Base-by-base conservation (phyloP, 176 grass and related monocot species). In the Juncus inflexus region DNA sequence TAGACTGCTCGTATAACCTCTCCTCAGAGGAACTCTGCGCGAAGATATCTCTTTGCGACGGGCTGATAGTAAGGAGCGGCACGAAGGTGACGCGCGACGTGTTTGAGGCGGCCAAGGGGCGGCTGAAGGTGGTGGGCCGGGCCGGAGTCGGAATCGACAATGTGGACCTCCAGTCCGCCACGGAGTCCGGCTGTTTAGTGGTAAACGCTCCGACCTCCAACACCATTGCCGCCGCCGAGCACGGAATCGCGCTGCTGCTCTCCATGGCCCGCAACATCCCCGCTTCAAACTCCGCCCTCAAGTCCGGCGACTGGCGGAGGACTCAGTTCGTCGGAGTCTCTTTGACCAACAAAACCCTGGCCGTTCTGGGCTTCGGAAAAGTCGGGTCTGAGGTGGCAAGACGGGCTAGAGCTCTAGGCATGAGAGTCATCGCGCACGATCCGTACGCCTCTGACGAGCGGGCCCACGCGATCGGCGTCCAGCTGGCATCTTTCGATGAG, bases 301-400 rank as follows among this genome's bases (percentile, higher is more conserved):
- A 96, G 73, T 72, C 81, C 47, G 86, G 94, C 6, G 91, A 89
- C 81, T 99, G 94, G 88, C 67, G 91, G 42, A 84, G 85, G 0
- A 92, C 53, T 60, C 91, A 86, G 61, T 92, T 58, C 77, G 76
- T 99, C 2, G 94, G 88, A 14, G 94, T 99, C 15, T 89, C 94
- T 50, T 65, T 99, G 66, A 82, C 86, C 55, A 85, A 87, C 6
- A 99, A 99, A 79, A 89, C 85, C 9, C 64, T 99, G 36, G 94
- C 83, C 56, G 43, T 99, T 40, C 75, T 99, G 82, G 94, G 94
- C 41, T 99, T 99, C 51, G 88, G 94, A 12, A 99, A 92, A 81
- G 88, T 99, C 60, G 94, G 94, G 3, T 84, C 94, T 1, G 94
- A 99, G 36, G 87, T 92, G n/a, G 94, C 88, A 39, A 83, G 85